Evolutionary conservation across 805 yeast genomes (phyloP).

Genomic region (Metschnikowia hibisci): DNA sequence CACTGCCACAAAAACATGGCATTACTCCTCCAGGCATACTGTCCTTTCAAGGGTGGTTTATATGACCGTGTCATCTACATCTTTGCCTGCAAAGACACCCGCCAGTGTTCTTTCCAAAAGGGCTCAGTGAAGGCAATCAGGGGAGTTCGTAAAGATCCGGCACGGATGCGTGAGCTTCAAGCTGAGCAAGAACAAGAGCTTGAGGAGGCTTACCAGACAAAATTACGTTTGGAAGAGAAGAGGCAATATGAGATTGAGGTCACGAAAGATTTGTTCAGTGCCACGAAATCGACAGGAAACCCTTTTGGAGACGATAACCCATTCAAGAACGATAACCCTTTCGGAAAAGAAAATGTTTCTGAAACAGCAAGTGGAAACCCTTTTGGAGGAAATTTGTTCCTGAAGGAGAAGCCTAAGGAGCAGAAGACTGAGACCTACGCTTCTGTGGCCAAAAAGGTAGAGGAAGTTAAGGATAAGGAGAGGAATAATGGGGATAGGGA

Average conservation of each 20-base stretch:
- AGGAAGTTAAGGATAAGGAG: conserved; percentile 6
- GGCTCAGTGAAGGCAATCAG: conserved; percentile 76
- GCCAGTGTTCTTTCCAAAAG: conserved; percentile 57
- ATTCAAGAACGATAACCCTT: conserved; percentile 26
- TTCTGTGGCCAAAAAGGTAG: conserved; percentile 1
- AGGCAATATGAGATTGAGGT: conserved; percentile 36
- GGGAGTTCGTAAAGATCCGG: conserved; percentile 64
- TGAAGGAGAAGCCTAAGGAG: background rate
- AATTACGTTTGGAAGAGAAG: conserved; percentile 41
- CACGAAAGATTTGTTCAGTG: conserved; percentile 37
- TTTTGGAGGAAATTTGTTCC: background rate
- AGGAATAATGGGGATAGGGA: background rate
- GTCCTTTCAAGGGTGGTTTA: conserved; percentile 66
- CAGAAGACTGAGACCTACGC: conserved; percentile 6
- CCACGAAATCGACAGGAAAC: conserved; percentile 19
- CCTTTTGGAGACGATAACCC: conserved; percentile 40
- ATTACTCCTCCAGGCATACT: conserved; percentile 71
- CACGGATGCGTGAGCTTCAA: conserved; percentile 37
- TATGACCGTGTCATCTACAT: conserved; percentile 83
- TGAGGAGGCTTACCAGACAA: conserved; percentile 35
- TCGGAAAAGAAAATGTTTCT: conserved; percentile 14
- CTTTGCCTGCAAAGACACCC: conserved; percentile 61
- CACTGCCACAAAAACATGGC: conserved; percentile 62
- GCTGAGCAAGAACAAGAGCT: conserved; percentile 29
- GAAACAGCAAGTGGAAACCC: background rate